Percentiles rank a stretch among this genome's conserved stretches.
phyloP scores from a whole-genome alignment of 1,284 basidiomycete species.

The Porodaedalea pini region DNA sequence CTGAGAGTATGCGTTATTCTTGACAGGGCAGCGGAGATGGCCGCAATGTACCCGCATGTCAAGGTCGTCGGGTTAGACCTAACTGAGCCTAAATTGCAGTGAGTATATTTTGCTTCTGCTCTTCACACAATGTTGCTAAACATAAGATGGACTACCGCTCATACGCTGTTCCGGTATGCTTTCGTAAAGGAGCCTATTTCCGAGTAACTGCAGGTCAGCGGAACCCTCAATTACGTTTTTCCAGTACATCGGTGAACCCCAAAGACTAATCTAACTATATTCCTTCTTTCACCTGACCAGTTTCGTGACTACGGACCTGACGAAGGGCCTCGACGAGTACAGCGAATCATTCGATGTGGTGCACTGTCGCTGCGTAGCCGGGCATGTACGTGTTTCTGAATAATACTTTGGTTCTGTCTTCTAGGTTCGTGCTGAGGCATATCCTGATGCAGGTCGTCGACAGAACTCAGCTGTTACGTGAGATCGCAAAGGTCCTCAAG shows the following conservation, averaged over 20 bases:
- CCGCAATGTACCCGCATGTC: constrained; percentile 15
- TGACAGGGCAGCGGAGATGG: constrained; percentile 20
- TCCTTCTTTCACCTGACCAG: neutral
- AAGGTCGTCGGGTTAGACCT: constrained; percentile 17
- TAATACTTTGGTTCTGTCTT: neutral
- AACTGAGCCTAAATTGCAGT: constrained; percentile 16
- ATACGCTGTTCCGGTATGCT: neutral
- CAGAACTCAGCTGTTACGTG: constrained; percentile 5
- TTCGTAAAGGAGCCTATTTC: constrained; percentile 1
- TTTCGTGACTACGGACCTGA: constrained; percentile 14
- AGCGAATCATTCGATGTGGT: constrained; percentile 17
- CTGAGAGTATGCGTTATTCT: neutral
- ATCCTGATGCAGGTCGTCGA: constrained; percentile 7
- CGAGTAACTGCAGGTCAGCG: constrained; percentile 17
- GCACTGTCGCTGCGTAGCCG: constrained; percentile 19
- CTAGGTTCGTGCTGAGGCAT: neutral
- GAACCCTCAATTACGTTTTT: neutral
- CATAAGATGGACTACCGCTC: neutral
- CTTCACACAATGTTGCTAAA: neutral
- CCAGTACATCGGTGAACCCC: neutral
- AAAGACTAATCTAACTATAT: neutral
- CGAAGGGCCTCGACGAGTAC: constrained; percentile 14
- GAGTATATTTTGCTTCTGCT: neutral
- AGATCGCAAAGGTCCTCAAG: constrained; percentile 14
- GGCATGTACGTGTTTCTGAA: constrained; percentile 16